Conservation (phyloP, 768 basidiomycete genomes). For the Lactifluus volemus region DNA sequence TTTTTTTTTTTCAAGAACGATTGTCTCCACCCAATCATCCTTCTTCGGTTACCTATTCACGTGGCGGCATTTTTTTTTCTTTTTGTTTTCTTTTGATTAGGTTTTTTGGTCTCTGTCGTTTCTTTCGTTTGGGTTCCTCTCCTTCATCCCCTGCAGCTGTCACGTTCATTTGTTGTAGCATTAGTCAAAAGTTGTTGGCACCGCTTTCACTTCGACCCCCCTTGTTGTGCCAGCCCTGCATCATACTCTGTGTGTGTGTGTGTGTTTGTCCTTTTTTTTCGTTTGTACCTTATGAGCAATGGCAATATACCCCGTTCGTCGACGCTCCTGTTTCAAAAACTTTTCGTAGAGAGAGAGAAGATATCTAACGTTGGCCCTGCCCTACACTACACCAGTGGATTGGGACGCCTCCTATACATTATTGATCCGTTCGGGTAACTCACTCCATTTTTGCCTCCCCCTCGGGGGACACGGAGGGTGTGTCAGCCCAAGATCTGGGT, state of each 20-base stretch:
- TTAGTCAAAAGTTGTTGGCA: conserved; percentile 13
- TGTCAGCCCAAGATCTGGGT: no score
- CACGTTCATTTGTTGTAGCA: conserved; percentile 18
- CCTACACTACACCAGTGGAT: neutral
- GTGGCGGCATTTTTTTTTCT: neutral
- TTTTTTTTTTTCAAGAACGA: neutral
- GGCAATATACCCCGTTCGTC: conserved; percentile 4
- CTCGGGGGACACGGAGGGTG: no score
- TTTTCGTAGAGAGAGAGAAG: no score
- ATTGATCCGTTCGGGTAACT: no score
- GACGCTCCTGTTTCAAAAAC: neutral
- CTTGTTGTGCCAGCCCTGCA: conserved; percentile 1
- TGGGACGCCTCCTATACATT: neutral
- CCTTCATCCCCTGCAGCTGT: neutral
- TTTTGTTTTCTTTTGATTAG: neutral
- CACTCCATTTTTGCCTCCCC: no score
- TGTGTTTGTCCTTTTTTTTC: neutral
- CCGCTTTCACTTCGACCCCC: neutral
- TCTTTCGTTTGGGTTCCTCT: neutral
- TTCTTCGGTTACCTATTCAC: neutral
- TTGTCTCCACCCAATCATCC: neutral
- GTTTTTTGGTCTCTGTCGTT: neutral
- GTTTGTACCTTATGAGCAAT: neutral
- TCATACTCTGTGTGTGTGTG: neutral
- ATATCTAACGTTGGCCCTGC: no score